phyloP scores from a whole-genome alignment of 2,329 filamentous ascomycete species.

The Pseudogymnoascus pannorum region DNA sequence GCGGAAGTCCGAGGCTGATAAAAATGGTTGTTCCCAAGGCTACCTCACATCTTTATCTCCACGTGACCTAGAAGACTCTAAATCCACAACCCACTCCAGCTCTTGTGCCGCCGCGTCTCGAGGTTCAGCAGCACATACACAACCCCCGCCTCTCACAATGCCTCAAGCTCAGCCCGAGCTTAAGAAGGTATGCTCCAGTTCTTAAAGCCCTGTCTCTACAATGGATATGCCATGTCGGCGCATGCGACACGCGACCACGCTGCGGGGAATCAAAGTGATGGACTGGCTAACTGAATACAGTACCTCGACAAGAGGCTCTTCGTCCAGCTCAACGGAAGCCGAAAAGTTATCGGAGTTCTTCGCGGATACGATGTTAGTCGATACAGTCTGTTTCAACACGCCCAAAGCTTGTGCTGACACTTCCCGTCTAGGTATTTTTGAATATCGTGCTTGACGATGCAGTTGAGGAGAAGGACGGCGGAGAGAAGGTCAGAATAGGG shows the following conservation, averaged over 20 bases:
- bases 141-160: constrained; percentile 48
- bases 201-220: constrained; percentile 4
- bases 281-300: constrained; percentile 39
- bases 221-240: not conserved
- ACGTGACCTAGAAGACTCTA: constrained; percentile 20
- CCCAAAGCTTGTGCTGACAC: not conserved
- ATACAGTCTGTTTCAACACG: not conserved
- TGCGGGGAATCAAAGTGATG: not conserved
- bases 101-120: constrained; percentile 2
- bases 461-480: constrained; percentile 85
- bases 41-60: constrained; percentile 18
- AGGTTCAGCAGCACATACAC: constrained; percentile 9
- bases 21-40: not conserved
- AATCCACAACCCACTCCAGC: constrained; percentile 4
- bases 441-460: constrained; percentile 98
- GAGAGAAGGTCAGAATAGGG: constrained; percentile 82
- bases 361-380: constrained; percentile 84
- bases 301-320: constrained; percentile 99
- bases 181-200: constrained; percentile 67
- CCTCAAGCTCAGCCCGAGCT: constrained; percentile 98
- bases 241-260: constrained; percentile 3
- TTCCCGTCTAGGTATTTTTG: constrained; percentile 68
- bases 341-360: constrained; percentile 90
- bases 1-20: not conserved
- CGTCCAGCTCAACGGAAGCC: constrained; percentile 94